Conservation (phyloP, 2,329 filamentous ascomycete genomes). For the Akanthomyces uredinophilus region DNA sequence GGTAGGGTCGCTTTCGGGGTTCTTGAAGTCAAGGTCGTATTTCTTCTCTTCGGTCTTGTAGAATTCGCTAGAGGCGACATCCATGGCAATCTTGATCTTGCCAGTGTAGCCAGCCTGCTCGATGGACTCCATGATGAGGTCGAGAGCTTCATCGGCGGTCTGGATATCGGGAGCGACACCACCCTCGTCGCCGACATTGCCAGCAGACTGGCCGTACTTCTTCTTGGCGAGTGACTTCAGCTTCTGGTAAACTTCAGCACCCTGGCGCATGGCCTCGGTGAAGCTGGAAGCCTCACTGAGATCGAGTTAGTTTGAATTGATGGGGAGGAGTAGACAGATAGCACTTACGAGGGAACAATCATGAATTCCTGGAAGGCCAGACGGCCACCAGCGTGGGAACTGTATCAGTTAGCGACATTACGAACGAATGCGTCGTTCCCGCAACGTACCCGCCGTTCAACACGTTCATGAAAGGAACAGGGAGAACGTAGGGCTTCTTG, state of each 20-base stretch:
- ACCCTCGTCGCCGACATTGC: conserved; percentile 99
- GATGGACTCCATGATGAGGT: conserved; percentile 92
- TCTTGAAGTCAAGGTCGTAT: conserved; percentile 99
- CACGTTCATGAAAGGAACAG: conserved; percentile 91
- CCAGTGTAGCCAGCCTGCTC: conserved; percentile 93
- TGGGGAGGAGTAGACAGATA: background rate
- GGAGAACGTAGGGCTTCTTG: conserved; percentile 87
- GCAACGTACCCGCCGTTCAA: conserved; percentile 63
- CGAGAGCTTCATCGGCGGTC: conserved; percentile 91
- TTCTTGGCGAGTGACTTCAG: conserved; percentile 97
- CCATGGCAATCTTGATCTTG: conserved; percentile 97
- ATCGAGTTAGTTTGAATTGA: conserved; percentile 17
- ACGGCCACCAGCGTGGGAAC: conserved; percentile 95
- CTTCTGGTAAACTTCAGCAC: conserved; percentile 96
- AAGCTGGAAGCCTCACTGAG: conserved; percentile 76
- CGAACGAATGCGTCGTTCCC: background rate
- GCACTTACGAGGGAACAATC: conserved; percentile 75
- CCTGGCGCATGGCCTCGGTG: conserved; percentile 93
- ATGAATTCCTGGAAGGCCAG: conserved; percentile 96
- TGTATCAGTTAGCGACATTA: conserved; percentile 23
- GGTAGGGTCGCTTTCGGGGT: conserved; percentile 88
- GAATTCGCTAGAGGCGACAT: conserved; percentile 98
- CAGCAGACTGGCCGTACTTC: conserved; percentile 98
- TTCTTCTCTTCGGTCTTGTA: conserved; percentile 98
- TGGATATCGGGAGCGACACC: conserved; percentile 99